Conservation (phyloP, 2,329 filamentous ascomycete species). For the Verticillium dahliae region DNA sequence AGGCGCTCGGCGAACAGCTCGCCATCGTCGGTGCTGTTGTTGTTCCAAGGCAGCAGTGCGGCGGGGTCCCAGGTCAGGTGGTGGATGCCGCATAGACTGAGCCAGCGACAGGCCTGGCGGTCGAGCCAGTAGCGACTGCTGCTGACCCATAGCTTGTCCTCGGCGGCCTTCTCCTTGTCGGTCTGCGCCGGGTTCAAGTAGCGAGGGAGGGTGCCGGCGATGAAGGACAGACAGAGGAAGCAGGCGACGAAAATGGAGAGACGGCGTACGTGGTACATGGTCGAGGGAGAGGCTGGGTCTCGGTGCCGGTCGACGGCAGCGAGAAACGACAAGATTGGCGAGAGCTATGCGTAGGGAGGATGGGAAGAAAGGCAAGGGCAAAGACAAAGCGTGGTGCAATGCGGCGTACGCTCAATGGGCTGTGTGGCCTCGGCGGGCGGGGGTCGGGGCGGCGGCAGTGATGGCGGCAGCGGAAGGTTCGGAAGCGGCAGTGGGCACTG, state of each 20-base stretch:
- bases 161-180: slow-evolving; percentile 51
- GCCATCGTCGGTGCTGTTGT: slow-evolving; percentile 15
- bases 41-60: slow-evolving; percentile 19
- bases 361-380: neutral
- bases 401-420: neutral
- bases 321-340: neutral
- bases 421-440: neutral
- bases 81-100: slow-evolving; percentile 71
- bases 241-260: slow-evolving; percentile 30
- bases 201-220: slow-evolving; percentile 44
- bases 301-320: neutral
- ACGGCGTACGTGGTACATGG: slow-evolving; percentile 39
- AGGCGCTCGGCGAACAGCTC: slow-evolving; percentile 20
- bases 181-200: slow-evolving; percentile 59
- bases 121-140: slow-evolving; percentile 69
- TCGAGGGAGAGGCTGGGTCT: neutral
- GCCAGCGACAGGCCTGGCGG: slow-evolving; percentile 70
- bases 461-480: neutral
- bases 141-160: slow-evolving; percentile 62
- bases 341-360: neutral
- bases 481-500: neutral
- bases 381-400: neutral
- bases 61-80: slow-evolving; percentile 61
- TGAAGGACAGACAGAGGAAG: slow-evolving; percentile 37
- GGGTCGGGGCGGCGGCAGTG: neutral